Evolutionary conservation across 129 eudicot species (phyloP).

Genomic region (Flaveria robusta): DNA sequence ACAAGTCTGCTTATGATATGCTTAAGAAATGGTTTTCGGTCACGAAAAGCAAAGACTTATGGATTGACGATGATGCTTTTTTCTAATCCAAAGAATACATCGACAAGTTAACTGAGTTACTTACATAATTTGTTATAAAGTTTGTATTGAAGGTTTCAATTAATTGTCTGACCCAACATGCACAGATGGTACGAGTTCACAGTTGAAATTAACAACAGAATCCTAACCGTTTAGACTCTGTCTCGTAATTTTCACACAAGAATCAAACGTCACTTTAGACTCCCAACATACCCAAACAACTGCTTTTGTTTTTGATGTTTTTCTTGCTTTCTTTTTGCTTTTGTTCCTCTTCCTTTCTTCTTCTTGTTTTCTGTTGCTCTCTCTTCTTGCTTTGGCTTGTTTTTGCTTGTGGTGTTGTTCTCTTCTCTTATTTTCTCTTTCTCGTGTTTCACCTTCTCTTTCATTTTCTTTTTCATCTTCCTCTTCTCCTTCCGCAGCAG

Average conservation of each 20-base stretch:
- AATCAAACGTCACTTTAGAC: too few species aligned
- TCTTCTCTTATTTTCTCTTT: background rate
- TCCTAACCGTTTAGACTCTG: too few species aligned
- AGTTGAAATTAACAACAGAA: too few species aligned
- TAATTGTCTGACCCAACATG: too few species aligned
- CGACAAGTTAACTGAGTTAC: slow-evolving; percentile 61
- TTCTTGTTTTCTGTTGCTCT: background rate
- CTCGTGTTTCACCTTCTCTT: background rate
- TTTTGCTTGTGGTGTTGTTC: background rate
- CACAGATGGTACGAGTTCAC: too few species aligned
- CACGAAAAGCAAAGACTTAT: slow-evolving; percentile 41
- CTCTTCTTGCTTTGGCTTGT: background rate
- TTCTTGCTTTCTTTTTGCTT: background rate
- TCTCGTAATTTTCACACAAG: too few species aligned
- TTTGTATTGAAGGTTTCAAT: too few species aligned
- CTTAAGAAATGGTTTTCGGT: slow-evolving; percentile 70
- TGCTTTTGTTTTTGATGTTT: background rate
- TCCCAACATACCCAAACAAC: background rate
- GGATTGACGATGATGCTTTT: slow-evolving; percentile 77
- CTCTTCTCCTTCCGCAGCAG: slow-evolving; percentile 7
- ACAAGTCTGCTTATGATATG: slow-evolving; percentile 62
- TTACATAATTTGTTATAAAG: background rate
- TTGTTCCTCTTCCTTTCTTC: too few species aligned
- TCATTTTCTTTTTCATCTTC: background rate
- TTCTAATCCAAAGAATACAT: slow-evolving; percentile 54